phyloP scores from a whole-genome alignment of 805 yeast genomes.

The Saturnispora ahearnii region DNA sequence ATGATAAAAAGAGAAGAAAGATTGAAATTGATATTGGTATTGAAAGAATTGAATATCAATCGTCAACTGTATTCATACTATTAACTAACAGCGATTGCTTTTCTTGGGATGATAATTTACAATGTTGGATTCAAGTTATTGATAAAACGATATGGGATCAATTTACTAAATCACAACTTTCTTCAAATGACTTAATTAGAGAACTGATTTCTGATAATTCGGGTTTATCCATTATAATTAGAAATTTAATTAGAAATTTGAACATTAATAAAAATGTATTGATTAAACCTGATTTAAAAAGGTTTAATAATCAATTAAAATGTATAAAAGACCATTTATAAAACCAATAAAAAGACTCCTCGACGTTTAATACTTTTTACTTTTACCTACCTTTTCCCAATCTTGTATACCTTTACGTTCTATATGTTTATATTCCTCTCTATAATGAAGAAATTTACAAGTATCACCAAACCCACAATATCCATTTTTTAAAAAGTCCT shows the following conservation, averaged over 20 bases:
- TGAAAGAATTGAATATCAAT: neutral
- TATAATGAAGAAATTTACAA: constrained; percentile 84
- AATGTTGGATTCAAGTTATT: constrained; percentile 38
- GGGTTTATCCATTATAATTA: neutral
- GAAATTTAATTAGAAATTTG: neutral
- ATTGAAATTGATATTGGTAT: constrained; percentile 16
- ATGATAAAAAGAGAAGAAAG: constrained; percentile 19
- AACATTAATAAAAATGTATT: neutral
- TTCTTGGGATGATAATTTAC: constrained; percentile 33
- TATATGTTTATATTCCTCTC: constrained; percentile 64
- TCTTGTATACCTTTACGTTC: constrained; percentile 34
- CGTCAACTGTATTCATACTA: neutral
- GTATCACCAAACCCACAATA: constrained; percentile 97
- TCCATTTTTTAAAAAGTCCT: constrained; percentile 84
- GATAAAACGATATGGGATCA: constrained; percentile 30
- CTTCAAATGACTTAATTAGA: neutral
- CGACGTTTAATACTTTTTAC: constrained; percentile 7
- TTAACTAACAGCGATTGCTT: constrained; percentile 17
- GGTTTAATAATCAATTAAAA: constrained; percentile 1
- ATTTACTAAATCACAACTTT: neutral
- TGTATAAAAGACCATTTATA: constrained; percentile 7
- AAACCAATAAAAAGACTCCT: neutral
- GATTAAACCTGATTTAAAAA: neutral
- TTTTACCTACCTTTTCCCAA: constrained; percentile 45
- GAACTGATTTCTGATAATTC: neutral